Evolutionary conservation across 768 basidiomycete genomes (phyloP).

Genomic region (Trametes coccinea): DNA sequence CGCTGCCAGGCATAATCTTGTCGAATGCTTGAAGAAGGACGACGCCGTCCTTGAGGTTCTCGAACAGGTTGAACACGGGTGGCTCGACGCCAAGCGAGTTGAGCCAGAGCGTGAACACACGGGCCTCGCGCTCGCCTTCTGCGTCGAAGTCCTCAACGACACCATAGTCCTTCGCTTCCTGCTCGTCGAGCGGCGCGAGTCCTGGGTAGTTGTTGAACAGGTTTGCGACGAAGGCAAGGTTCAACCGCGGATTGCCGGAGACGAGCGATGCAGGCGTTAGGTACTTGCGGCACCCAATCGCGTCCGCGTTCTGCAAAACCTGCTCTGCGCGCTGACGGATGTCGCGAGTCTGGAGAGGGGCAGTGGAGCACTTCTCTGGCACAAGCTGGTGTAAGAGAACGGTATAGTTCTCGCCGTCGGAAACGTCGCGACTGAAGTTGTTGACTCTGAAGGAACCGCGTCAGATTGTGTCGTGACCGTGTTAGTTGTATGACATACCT

Average conservation of each 20-base stretch:
- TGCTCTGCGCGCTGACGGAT: constrained; percentile 85
- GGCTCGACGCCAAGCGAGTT: constrained; percentile 98
- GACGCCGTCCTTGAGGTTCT: constrained; percentile 91
- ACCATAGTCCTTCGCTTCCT: constrained; percentile 89
- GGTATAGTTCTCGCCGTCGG: constrained; percentile 97
- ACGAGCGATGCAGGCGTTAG: constrained; percentile 90
- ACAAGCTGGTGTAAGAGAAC: constrained; percentile 94
- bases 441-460: constrained; percentile 63
- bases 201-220: constrained; percentile 98
- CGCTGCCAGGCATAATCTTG: constrained; percentile 89
- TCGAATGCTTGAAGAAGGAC: constrained; percentile 95
- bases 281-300: constrained; percentile 94
- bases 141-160: constrained; percentile 97
- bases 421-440: constrained; percentile 98
- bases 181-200: constrained; percentile 89
- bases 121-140: constrained; percentile 96
- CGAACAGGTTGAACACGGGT: constrained; percentile 93
- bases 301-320: constrained; percentile 91
- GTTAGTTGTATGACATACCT: constrained; percentile 48
- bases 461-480: neutral
- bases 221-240: constrained; percentile 97
- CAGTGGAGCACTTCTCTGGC: constrained; percentile 88
- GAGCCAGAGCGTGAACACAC: constrained; percentile 97
- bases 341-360: constrained; percentile 85
- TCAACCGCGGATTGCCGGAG: constrained; percentile 93